phyloP scores from a whole-genome alignment of 1,284 basidiomycete species.

The Leccinum fuscescens region DNA sequence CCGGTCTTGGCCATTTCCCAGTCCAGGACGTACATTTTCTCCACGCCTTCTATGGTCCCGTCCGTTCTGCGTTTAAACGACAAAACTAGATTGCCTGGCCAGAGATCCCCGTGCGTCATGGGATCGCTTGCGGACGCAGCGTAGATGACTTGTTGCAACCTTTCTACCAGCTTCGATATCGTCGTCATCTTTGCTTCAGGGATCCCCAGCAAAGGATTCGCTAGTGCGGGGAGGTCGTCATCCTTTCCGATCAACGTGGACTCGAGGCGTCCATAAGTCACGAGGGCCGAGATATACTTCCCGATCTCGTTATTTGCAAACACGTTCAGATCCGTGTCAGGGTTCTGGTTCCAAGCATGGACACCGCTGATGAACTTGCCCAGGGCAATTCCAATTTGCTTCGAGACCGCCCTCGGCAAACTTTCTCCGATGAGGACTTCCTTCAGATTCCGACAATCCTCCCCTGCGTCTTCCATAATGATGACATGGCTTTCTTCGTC shows the following conservation, averaged over 20 bases:
- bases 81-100: constrained; percentile 62
- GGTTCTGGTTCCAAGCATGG: constrained; percentile 43
- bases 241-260: constrained; percentile 42
- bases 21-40: constrained; percentile 50
- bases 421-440: constrained; percentile 42
- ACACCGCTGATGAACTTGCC: constrained; percentile 50
- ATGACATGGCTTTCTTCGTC: constrained; percentile 49
- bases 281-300: constrained; percentile 41
- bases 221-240: constrained; percentile 33
- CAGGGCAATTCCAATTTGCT: constrained; percentile 47
- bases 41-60: constrained; percentile 29
- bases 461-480: constrained; percentile 62
- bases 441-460: constrained; percentile 44
- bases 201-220: constrained; percentile 42
- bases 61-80: constrained; percentile 23
- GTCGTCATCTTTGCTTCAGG: constrained; percentile 36
- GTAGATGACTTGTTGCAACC: constrained; percentile 36
- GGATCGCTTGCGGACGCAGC: constrained; percentile 34
- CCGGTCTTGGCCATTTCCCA: constrained; percentile 53
- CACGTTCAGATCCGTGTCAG: constrained; percentile 31
- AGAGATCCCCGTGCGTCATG: constrained; percentile 54
- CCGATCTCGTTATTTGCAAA: constrained; percentile 44
- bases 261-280: constrained; percentile 49
- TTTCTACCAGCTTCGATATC: constrained; percentile 37
- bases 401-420: constrained; percentile 34